Evolutionary conservation across 352 stramenopile species (phyloP).

Genomic region (Pythium phragmitis): DNA sequence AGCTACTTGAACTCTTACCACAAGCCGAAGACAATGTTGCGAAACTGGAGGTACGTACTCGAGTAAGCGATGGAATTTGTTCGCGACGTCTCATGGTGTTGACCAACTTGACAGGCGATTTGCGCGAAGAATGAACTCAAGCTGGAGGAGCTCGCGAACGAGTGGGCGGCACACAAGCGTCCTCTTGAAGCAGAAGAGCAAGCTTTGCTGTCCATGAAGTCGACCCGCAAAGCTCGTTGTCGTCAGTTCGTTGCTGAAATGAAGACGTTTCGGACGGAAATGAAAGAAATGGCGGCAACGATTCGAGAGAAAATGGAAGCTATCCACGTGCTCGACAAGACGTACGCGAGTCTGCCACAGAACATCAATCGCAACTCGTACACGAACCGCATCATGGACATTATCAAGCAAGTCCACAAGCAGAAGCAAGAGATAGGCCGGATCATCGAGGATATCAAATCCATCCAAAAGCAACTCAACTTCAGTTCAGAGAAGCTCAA

Average conservation of each 20-base stretch:
- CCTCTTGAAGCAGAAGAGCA: constrained; percentile 53
- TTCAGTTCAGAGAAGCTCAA: constrained; percentile 75
- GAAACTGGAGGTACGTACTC: constrained; percentile 50
- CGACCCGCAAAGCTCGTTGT: constrained; percentile 48
- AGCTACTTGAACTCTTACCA: constrained; percentile 64
- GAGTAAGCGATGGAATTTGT: not conserved
- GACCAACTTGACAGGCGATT: constrained; percentile 30
- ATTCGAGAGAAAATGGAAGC: constrained; percentile 78
- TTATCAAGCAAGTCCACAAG: constrained; percentile 89
- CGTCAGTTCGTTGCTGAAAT: constrained; percentile 69
- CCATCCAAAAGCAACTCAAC: constrained; percentile 82
- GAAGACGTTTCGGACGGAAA: constrained; percentile 56
- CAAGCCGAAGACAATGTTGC: constrained; percentile 63
- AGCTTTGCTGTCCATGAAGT: constrained; percentile 40
- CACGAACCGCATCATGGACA: constrained; percentile 88
- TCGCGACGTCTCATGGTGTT: not conserved
- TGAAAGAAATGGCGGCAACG: constrained; percentile 54
- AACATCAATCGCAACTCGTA: constrained; percentile 78
- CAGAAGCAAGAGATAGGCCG: constrained; percentile 87
- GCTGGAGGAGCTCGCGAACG: constrained; percentile 42
- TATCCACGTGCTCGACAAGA: constrained; percentile 51
- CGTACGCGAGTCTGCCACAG: constrained; percentile 46
- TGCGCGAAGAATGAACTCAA: constrained; percentile 54
- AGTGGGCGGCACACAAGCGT: constrained; percentile 52
- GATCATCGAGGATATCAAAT: constrained; percentile 76